Conservation (phyloP, 306 rosid genomes). For the Fragaria vesca region DNA sequence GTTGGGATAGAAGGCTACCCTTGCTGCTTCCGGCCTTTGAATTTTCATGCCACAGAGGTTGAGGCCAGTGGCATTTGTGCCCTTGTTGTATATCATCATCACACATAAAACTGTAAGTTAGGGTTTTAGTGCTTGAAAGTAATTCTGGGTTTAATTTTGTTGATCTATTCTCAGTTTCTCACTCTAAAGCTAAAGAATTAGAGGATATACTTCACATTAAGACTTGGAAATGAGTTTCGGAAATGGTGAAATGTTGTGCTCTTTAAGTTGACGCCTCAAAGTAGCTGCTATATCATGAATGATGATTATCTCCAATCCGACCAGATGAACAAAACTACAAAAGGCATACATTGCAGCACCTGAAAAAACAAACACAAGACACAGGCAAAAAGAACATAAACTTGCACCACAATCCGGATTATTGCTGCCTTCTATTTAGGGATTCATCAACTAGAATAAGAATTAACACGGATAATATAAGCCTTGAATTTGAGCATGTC, state of each 20-base stretch:
- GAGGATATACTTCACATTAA: neutral
- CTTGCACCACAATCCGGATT: neutral
- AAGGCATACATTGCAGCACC: no score
- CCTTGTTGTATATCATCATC: neutral
- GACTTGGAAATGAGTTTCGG: neutral
- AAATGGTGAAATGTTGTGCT: neutral
- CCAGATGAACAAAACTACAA: neutral
- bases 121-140: neutral
- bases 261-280: neutral
- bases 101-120: neutral
- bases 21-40: neutral
- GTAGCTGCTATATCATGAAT: neutral
- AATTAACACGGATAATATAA: no score
- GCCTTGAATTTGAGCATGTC: no score
- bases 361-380: no score
- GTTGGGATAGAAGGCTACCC: slow-evolving; percentile 6
- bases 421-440: no score
- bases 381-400: neutral
- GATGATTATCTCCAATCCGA: neutral
- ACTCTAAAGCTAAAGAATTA: neutral
- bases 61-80: neutral
- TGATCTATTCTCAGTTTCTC: neutral
- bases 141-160: neutral
- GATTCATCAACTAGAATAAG: no score
- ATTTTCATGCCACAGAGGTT: neutral